phyloP scores from a whole-genome alignment of 2,329 filamentous ascomycete species.

The Ophidiomyces ophidiicola region DNA sequence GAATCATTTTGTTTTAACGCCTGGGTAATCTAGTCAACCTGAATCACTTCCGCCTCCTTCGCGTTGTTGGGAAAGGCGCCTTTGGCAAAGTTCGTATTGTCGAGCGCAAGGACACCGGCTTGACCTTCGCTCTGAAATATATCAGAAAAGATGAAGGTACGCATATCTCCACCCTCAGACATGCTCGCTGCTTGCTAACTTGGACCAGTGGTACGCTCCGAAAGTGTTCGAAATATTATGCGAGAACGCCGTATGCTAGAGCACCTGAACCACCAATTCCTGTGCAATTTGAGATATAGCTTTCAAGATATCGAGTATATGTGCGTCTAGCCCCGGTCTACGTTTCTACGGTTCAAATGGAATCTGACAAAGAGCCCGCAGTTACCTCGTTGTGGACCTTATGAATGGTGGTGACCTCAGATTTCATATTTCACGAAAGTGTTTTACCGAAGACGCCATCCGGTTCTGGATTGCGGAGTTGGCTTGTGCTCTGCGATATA shows the following conservation, averaged over 20 bases:
- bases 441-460: conserved; percentile 93
- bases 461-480: conserved; percentile 95
- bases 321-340: conserved; percentile 42
- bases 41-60: conserved; percentile 88
- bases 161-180: conserved; percentile 21
- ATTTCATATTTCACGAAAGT: conserved; percentile 96
- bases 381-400: conserved; percentile 87
- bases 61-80: conserved; percentile 92
- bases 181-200: conserved; percentile 8
- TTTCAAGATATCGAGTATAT: conserved; percentile 99
- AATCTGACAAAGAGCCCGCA: conserved; percentile 22
- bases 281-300: conserved; percentile 96
- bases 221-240: conserved; percentile 96
- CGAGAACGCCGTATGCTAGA: conserved; percentile 95
- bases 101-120: conserved; percentile 84
- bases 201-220: conserved; percentile 73
- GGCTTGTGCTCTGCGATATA: conserved; percentile 77
- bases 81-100: conserved; percentile 99
- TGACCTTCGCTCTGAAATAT: conserved; percentile 95
- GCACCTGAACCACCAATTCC: conserved; percentile 92
- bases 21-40: conserved; percentile 61
- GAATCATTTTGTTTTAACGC: background rate
- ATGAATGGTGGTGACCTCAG: conserved; percentile 96
- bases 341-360: background rate
- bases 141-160: conserved; percentile 95